phyloP scores from a whole-genome alignment of 2,329 filamentous ascomycete species.

The Exophiala aquamarina region DNA sequence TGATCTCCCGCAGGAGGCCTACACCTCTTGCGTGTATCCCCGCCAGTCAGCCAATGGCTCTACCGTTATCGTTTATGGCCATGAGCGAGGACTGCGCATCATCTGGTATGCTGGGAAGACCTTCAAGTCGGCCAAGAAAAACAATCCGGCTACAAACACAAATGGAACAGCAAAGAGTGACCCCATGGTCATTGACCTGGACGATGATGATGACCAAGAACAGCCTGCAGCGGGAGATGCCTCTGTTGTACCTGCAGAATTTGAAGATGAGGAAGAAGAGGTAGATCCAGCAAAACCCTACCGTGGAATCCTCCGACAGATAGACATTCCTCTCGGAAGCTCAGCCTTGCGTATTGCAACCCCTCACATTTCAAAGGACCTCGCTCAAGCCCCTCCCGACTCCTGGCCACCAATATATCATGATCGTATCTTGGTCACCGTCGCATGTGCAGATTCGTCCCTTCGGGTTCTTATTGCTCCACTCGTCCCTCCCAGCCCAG shows the following conservation, averaged over 20 bases:
- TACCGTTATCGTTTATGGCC: slow-evolving; percentile 60
- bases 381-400: slow-evolving; percentile 24
- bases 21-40: slow-evolving; percentile 59
- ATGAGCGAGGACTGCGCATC: slow-evolving; percentile 58
- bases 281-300: slow-evolving; percentile 58
- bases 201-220: slow-evolving; percentile 57
- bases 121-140: slow-evolving; percentile 39
- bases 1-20: slow-evolving; percentile 58
- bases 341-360: slow-evolving; percentile 54
- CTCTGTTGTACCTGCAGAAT: slow-evolving; percentile 37
- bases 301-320: slow-evolving; percentile 52
- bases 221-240: slow-evolving; percentile 35
- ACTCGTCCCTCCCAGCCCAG: slow-evolving; percentile 51
- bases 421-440: slow-evolving; percentile 53
- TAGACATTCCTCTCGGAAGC: slow-evolving; percentile 56
- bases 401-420: slow-evolving; percentile 49
- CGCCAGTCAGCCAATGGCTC: slow-evolving; percentile 61
- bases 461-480: slow-evolving; percentile 57
- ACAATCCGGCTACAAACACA: slow-evolving; percentile 33
- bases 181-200: slow-evolving; percentile 56
- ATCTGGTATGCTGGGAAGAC: slow-evolving; percentile 60
- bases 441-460: slow-evolving; percentile 58
- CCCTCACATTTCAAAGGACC: slow-evolving; percentile 41
- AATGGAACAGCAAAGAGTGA: slow-evolving; percentile 44
- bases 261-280: slow-evolving; percentile 58